These are phyloP conservation scores for Mycotypha africana DNA, from an alignment of 371 early-diverging fungal genomes.

Conservation along the genomic window DNA sequence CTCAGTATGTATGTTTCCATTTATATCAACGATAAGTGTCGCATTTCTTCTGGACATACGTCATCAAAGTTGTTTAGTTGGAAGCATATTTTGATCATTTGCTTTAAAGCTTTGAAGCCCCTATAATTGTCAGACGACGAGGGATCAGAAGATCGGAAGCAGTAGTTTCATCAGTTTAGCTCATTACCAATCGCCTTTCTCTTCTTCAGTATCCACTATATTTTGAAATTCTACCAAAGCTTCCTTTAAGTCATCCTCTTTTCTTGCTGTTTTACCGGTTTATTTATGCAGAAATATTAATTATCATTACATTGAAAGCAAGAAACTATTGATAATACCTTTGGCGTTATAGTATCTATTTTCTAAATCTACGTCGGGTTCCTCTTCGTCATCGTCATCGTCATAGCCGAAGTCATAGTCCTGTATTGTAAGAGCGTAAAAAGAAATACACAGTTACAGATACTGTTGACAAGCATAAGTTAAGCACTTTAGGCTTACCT, in stretches of 20 bases:
- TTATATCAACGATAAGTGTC: neutral
- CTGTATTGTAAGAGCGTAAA: too few relatives aligned
- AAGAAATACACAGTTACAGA: too few relatives aligned
- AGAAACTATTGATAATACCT: slow-evolving; percentile 36
- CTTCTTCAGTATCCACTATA: slow-evolving; percentile 78
- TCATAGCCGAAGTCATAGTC: slow-evolving; percentile 93
- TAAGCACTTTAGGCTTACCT: slow-evolving; percentile 13
- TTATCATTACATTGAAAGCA: neutral
- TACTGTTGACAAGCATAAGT: too few relatives aligned
- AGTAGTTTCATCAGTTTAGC: neutral
- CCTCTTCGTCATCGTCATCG: slow-evolving; percentile 80
- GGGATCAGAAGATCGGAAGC: too few relatives aligned
- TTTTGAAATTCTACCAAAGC: slow-evolving; percentile 79
- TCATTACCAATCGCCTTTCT: slow-evolving; percentile 78
- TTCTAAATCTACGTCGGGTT: slow-evolving; percentile 84
- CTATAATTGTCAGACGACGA: too few relatives aligned
- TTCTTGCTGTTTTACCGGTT: slow-evolving; percentile 52
- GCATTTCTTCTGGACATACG: too few relatives aligned
- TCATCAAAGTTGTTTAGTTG: slow-evolving; percentile 59
- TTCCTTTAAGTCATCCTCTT: slow-evolving; percentile 77
- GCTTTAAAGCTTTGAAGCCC: slow-evolving; percentile 95
- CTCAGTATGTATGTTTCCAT: neutral
- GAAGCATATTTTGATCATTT: slow-evolving; percentile 86
- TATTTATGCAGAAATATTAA: too few relatives aligned
- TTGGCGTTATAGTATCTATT: slow-evolving; percentile 96